Percentiles rank a stretch among this genome's conserved stretches.
Evolutionary conservation across 1,284 basidiomycete species (phyloP).

Genomic region (Dichomitus squalens): DNA sequence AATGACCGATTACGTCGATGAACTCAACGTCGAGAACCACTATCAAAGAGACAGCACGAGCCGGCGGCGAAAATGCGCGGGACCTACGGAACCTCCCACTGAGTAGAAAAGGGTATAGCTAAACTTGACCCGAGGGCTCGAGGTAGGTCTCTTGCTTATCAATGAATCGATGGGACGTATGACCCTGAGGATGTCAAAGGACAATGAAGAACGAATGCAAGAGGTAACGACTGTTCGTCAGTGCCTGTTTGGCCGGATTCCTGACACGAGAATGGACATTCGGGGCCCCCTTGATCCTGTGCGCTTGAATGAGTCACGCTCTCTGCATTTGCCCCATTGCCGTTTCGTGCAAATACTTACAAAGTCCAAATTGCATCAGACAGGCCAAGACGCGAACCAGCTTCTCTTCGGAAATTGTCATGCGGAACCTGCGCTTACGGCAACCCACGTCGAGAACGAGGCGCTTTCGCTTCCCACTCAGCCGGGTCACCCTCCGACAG

Average conservation of each 20-base stretch:
- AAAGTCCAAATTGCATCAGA: constrained; percentile 20
- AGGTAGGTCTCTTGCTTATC: constrained; percentile 5
- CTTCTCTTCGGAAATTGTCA: constrained; percentile 23
- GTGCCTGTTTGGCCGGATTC: constrained; percentile 1
- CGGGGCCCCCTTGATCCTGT: constrained; percentile 15
- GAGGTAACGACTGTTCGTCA: constrained; percentile 1
- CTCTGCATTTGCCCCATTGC: constrained; percentile 7
- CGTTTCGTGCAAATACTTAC: constrained; percentile 7
- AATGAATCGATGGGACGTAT: constrained; percentile 7
- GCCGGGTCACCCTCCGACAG: constrained; percentile 5
- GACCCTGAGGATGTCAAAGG: constrained; percentile 1
- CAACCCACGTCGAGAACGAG: constrained; percentile 11
- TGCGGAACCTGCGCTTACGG: constrained; percentile 16
- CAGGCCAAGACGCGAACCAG: constrained; percentile 6
- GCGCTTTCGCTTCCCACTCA: constrained; percentile 9
- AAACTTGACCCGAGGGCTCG: not conserved
- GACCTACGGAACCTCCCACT: not conserved
- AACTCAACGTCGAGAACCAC: not conserved
- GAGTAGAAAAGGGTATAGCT: not conserved
- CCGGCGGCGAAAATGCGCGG: constrained; percentile 12
- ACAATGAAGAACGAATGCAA: constrained; percentile 6
- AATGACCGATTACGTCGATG: constrained; percentile 14
- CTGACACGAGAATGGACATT: constrained; percentile 10
- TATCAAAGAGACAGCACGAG: not conserved
- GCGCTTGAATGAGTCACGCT: constrained; percentile 8